These are phyloP conservation scores for Pseudisothecium myosuroides DNA, from an alignment of 225 moss, liverwort and hornwort species.

Conservation along the genomic window DNA sequence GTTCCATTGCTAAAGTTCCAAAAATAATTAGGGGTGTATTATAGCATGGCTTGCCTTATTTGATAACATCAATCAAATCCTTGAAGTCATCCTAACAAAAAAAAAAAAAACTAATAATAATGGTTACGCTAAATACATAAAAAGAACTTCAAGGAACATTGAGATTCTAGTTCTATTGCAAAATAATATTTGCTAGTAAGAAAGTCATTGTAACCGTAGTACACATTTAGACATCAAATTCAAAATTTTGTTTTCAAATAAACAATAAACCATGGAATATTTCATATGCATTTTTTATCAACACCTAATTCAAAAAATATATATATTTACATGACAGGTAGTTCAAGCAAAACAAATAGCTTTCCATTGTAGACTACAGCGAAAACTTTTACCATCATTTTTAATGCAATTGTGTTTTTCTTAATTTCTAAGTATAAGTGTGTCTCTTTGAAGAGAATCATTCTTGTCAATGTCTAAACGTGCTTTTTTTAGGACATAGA, in stretches of 20 bases:
- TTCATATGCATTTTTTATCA: neutral
- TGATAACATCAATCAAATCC: neutral
- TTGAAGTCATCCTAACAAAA: neutral
- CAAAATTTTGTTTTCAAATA: neutral
- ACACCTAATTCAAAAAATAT: neutral
- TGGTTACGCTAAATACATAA: neutral
- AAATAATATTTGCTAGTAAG: neutral
- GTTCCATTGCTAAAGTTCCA: neutral
- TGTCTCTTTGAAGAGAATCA: too few species aligned
- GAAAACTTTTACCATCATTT: too few species aligned
- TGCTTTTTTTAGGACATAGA: too few species aligned
- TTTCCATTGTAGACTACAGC: too few species aligned
- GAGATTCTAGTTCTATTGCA: rapidly evolving
- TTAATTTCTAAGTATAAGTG: too few species aligned
- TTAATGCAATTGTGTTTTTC: too few species aligned
- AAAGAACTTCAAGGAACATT: neutral
- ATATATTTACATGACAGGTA: neutral
- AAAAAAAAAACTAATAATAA: neutral
- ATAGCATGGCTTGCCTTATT: neutral
- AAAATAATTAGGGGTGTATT: rapidly evolving
- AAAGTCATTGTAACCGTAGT: neutral
- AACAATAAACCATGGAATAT: neutral
- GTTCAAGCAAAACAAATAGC: too few species aligned
- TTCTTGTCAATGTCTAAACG: too few species aligned
- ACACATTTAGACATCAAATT: neutral